Evolutionary conservation across 1,284 basidiomycete genomes (phyloP), one percentile per base, ranked within the genome.

Genomic region (Vanrija sp.): DNA sequence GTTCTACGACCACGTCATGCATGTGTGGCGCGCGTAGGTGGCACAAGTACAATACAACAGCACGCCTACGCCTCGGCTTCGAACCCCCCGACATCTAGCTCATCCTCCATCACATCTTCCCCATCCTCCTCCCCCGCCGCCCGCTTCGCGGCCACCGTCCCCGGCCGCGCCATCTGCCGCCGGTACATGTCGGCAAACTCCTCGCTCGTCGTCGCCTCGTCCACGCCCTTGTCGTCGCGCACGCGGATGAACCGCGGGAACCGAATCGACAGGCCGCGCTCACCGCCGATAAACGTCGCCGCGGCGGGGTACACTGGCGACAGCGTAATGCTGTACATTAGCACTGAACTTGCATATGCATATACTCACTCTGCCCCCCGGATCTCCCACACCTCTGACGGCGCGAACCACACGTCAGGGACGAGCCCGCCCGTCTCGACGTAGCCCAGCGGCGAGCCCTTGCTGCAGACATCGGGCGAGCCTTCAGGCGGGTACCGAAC

Each of bases 1-100:
- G 16, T 99, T 99, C 75, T 98, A 98, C 71, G 95, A 99, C 72
- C 88, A 93, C 68, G 76, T 79, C 22, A 70, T 98, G 74, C 84
- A 87, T 72, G 66, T 94, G 24, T 98, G 95, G 95, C 77, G 75
- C 49, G 85, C 81, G 47, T 87, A 43, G 31, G 10, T 20, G 22
- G 7, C 39, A 78, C 38, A 78, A 67, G 66, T 87, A 85, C 20
- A 86, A 57, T 82, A 16, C 80, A 47, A 82, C 83, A 61, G 84
- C 82, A 24, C 44, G 31, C 9, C 7, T 38, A 46, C 58, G 55
- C 25, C 51, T 56, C 53, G 41, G 56, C 55, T 45, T 52, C 59
- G 20, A 45, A 53, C 51, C 12, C 55, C 45, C 46, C 49, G 16
- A 20, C 59, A 24, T 47, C 61, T 35, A 57, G 53, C 15, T 14